phyloP scores from a whole-genome alignment of 2,329 filamentous ascomycete genomes.

The Colletotrichum orchidophilum region DNA sequence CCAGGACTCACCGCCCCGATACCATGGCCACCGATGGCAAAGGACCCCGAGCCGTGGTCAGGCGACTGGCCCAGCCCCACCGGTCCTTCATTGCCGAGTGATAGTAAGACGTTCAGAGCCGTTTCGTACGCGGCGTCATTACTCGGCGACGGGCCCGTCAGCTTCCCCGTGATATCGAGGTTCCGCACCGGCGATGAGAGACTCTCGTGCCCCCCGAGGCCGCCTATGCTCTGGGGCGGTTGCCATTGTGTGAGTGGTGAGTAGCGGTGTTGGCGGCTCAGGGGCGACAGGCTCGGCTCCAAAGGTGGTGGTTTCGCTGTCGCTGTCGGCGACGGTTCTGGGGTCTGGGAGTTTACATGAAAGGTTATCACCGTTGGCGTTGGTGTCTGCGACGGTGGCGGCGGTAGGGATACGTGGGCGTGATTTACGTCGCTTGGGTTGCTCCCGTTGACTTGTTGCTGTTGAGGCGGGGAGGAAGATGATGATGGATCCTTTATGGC shows the following conservation, averaged over 20 bases:
- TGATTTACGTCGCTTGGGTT: background rate
- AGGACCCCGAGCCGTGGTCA: background rate
- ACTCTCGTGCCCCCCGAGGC: slow-evolving; percentile 2
- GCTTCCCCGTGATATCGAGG: background rate
- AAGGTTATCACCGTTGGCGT: background rate
- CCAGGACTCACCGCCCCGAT: slow-evolving; percentile 3
- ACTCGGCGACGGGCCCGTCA: background rate
- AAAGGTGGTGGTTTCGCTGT: slow-evolving; percentile 2
- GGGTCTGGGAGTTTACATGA: background rate
- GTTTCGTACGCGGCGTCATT: slow-evolving; percentile 41
- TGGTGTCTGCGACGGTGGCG: background rate
- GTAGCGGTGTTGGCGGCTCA: background rate
- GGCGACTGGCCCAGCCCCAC: background rate
- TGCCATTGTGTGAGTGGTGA: slow-evolving; percentile 6
- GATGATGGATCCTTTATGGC: background rate
- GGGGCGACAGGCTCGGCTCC: slow-evolving; percentile 2
- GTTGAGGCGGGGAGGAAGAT: background rate
- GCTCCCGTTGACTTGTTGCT: background rate
- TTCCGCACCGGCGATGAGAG: slow-evolving; percentile 2
- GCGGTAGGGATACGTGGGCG: background rate
- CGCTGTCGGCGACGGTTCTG: background rate
- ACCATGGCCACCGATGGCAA: background rate
- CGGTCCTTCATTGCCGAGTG: slow-evolving; percentile 42
- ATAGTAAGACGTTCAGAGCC: slow-evolving; percentile 45
- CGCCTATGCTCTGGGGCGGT: background rate